These are phyloP conservation scores for Colletotrichum liriopes DNA, from an alignment of 2,329 filamentous ascomycete genomes.

Conservation along the genomic window DNA sequence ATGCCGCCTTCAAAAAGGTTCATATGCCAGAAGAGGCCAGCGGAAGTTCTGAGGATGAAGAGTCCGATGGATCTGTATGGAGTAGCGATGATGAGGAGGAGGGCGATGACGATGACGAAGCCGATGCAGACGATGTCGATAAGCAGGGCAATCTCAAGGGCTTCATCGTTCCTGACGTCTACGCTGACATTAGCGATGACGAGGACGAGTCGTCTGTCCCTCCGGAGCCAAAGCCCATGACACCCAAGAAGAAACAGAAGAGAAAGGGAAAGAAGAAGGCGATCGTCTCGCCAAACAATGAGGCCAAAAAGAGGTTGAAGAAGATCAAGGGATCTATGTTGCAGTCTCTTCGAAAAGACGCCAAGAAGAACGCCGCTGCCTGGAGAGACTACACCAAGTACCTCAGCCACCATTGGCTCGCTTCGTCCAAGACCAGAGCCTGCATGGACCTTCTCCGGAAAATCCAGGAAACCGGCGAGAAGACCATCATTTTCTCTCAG, in stretches of 20 bases:
- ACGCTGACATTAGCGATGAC: constrained; percentile 50
- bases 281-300: constrained; percentile 40
- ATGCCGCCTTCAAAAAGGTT: constrained; percentile 80
- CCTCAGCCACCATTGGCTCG: constrained; percentile 78
- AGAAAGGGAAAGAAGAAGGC: constrained; percentile 44
- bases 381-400: constrained; percentile 80
- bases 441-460: constrained; percentile 75
- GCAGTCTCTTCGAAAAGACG: constrained; percentile 48
- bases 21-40: constrained; percentile 71
- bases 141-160: constrained; percentile 62
- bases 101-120: constrained; percentile 50
- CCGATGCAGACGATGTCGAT: constrained; percentile 47
- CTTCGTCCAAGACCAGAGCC: constrained; percentile 83
- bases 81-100: constrained; percentile 53
- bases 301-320: constrained; percentile 51
- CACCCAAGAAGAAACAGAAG: constrained; percentile 1
- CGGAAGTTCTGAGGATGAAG: constrained; percentile 49
- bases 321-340: constrained; percentile 57
- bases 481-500: constrained; percentile 87
- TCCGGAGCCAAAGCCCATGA: constrained; percentile 28
- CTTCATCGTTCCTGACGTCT: constrained; percentile 68
- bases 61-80: constrained; percentile 53
- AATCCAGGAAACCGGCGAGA: constrained; percentile 70
- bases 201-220: constrained; percentile 48
- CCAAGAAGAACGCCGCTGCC: constrained; percentile 67